phyloP scores from a whole-genome alignment of 116 monocot genomes.

The Posidonia oceanica region DNA sequence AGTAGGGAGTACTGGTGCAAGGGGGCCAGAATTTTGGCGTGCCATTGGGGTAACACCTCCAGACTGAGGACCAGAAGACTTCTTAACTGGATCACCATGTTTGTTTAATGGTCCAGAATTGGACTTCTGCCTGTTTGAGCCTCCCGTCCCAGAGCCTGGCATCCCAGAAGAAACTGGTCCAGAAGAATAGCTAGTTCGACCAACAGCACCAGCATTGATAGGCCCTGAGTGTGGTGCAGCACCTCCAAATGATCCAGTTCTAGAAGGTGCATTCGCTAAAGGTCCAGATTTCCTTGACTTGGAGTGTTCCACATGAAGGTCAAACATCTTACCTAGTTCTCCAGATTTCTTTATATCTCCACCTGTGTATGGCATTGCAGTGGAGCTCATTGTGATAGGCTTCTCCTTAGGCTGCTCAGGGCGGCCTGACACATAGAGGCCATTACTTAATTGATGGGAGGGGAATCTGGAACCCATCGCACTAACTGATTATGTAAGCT shows the following conservation, averaged over 20 bases:
- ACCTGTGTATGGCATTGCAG: conserved; percentile 85
- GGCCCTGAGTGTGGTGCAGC: conserved; percentile 38
- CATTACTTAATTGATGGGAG: conserved; percentile 95
- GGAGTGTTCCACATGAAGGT: conserved; percentile 53
- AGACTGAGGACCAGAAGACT: conserved; percentile 80
- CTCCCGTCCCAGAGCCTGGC: conserved; percentile 16
- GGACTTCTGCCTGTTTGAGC: conserved; percentile 54
- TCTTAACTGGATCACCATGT: conserved; percentile 70
- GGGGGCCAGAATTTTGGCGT: conserved; percentile 88
- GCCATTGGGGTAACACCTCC: conserved; percentile 60
- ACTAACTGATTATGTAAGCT: neutral
- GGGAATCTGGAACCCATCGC: conserved; percentile 87
- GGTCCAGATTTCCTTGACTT: conserved; percentile 92
- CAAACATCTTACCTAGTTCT: conserved; percentile 97
- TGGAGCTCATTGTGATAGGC: conserved; percentile 45
- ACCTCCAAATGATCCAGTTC: conserved; percentile 64
- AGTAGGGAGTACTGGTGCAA: conserved; percentile 63
- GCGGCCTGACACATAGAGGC: conserved; percentile 85
- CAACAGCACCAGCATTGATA: conserved; percentile 21
- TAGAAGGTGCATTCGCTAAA: conserved; percentile 44
- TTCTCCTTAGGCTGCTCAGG: conserved; percentile 93
- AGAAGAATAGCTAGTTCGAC: conserved; percentile 39
- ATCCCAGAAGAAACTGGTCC: conserved; percentile 46
- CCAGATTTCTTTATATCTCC: conserved; percentile 95
- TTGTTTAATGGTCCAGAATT: conserved; percentile 81